Evolutionary conservation across 495 filamentous ascomycete species (phyloP).

Genomic region (Polyplosphaeria fusca): DNA sequence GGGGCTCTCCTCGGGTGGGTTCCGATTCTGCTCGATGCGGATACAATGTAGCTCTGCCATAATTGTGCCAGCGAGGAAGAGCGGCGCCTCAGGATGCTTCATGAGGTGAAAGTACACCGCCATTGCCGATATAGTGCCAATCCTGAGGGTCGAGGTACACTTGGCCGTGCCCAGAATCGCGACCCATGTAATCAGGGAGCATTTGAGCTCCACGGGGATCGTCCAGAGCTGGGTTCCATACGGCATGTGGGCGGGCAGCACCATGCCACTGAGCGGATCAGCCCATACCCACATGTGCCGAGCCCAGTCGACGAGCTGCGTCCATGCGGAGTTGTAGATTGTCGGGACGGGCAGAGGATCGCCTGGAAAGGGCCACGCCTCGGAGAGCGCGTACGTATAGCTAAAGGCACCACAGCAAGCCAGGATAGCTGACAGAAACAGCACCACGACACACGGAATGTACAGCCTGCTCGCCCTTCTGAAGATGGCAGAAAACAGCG

Average conservation of each 20-base stretch:
- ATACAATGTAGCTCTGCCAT: conserved; percentile 9
- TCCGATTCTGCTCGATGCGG: background rate
- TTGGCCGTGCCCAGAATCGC: conserved; percentile 4
- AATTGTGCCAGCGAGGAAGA: conserved; percentile 10
- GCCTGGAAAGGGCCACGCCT: conserved; percentile 2
- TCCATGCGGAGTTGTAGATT: background rate
- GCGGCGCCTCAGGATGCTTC: conserved; percentile 1
- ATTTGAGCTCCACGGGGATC: conserved; percentile 9
- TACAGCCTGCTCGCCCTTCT: conserved; percentile 1
- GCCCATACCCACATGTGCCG: background rate
- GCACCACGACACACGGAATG: conserved; percentile 1
- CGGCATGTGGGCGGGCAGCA: background rate
- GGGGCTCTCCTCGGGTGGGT: background rate
- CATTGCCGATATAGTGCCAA: background rate
- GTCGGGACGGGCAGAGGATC: background rate
- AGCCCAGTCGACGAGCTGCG: background rate
- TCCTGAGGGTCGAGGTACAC: background rate
- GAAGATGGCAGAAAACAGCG: conserved; percentile 2
- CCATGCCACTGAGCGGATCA: background rate
- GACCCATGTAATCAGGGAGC: conserved; percentile 3
- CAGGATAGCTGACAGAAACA: background rate
- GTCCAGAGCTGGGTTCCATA: conserved; percentile 13
- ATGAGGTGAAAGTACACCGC: background rate
- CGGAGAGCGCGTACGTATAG: background rate
- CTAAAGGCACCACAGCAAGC: background rate